phyloP scores from a whole-genome alignment of 345 rosid species.

The Camelina hispida region DNA sequence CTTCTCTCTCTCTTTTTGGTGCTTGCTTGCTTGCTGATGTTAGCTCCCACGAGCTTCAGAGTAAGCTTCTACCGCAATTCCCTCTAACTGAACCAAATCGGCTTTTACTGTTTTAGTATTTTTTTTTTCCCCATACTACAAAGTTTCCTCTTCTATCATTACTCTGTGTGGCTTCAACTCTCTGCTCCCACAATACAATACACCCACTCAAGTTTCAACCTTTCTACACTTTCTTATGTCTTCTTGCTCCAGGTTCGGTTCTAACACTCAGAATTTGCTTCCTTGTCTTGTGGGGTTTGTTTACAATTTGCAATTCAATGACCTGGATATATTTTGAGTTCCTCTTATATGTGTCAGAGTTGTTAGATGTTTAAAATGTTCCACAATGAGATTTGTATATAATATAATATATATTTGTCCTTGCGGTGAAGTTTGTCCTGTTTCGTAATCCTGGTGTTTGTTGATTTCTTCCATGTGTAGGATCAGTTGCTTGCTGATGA shows the following conservation, averaged over 20 bases:
- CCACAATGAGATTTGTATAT: neutral
- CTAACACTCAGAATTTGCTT: neutral
- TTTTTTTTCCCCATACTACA: neutral
- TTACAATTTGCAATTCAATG: neutral
- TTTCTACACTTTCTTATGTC: neutral
- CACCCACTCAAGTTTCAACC: conserved; percentile 18
- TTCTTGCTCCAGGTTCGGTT: conserved; percentile 21
- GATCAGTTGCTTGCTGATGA: too few species aligned
- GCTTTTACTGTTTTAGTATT: neutral
- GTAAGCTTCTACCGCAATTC: conserved; percentile 21
- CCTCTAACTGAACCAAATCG: conserved; percentile 33
- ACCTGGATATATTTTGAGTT: too few species aligned
- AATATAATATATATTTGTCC: neutral
- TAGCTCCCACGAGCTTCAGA: conserved; percentile 35
- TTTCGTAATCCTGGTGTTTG: neutral
- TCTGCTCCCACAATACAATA: conserved; percentile 3
- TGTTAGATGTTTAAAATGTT: neutral
- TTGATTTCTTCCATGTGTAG: neutral
- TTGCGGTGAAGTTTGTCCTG: conserved; percentile 43
- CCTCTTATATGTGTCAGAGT: neutral
- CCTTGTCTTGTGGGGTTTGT: neutral
- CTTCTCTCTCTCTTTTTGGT: neutral
- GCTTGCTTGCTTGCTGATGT: conserved; percentile 37
- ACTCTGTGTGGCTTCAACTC: conserved; percentile 3
- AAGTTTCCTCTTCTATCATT: conserved; percentile 33